phyloP scores from a whole-genome alignment of 345 rosid genomes.

The Lagerstroemia speciosa region DNA sequence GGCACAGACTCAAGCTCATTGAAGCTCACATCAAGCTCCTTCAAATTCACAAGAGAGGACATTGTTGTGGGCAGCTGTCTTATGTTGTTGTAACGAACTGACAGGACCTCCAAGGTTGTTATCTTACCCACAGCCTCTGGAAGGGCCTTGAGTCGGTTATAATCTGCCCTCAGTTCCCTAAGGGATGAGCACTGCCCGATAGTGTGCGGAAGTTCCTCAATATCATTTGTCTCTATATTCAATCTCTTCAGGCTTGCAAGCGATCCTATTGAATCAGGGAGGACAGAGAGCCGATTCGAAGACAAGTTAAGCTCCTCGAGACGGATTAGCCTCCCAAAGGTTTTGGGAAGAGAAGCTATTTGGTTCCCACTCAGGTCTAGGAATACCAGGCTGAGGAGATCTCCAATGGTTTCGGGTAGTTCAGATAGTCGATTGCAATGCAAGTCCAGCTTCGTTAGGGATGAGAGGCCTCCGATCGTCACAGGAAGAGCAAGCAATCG shows the following conservation, averaged over 20 bases:
- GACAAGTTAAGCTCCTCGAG: slow-evolving; percentile 85
- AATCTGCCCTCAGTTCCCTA: slow-evolving; percentile 71
- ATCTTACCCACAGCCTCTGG: slow-evolving; percentile 97
- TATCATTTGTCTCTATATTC: slow-evolving; percentile 71
- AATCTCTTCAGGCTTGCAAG: slow-evolving; percentile 55
- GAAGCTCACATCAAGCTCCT: slow-evolving; percentile 88
- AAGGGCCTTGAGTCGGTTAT: slow-evolving; percentile 91
- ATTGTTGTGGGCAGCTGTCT: slow-evolving; percentile 85
- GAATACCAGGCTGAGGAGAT: slow-evolving; percentile 53
- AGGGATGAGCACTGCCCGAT: slow-evolving; percentile 65
- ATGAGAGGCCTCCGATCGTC: slow-evolving; percentile 69
- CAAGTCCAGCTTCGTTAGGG: slow-evolving; percentile 66
- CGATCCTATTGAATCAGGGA: slow-evolving; percentile 70
- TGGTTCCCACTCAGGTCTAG: slow-evolving; percentile 77
- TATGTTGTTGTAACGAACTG: slow-evolving; percentile 81
- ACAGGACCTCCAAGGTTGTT: slow-evolving; percentile 56
- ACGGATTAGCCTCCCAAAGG: slow-evolving; percentile 46
- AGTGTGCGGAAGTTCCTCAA: slow-evolving; percentile 79
- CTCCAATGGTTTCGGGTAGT: slow-evolving; percentile 70
- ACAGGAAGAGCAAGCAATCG: slow-evolving; percentile 52
- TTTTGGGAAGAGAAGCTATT: slow-evolving; percentile 54
- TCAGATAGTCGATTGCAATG: slow-evolving; percentile 65
- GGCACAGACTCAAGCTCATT: slow-evolving; percentile 95
- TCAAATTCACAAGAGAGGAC: slow-evolving; percentile 65
- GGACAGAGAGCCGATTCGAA: slow-evolving; percentile 54